A percentile compares a stretch with the other conserved stretches of the same genome.
Conservation (phyloP, 2,329 filamentous ascomycete species). For the Alternaria rosae region DNA sequence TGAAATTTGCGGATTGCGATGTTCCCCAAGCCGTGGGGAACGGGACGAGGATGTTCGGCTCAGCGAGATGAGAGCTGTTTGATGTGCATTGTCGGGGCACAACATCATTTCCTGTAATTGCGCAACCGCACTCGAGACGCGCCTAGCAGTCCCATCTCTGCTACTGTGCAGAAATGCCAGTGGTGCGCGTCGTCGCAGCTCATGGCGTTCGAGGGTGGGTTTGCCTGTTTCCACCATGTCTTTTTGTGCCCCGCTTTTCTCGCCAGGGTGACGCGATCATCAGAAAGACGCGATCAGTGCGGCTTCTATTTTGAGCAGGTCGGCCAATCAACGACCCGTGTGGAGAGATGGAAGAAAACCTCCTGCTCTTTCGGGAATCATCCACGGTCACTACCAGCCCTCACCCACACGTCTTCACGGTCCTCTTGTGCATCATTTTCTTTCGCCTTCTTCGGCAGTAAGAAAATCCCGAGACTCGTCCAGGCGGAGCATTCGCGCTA, state of each 20-base stretch:
- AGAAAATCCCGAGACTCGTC: not conserved
- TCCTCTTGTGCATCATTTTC: not conserved
- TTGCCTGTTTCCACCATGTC: constrained; percentile 26
- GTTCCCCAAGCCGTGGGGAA: constrained; percentile 35
- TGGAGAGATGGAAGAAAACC: constrained; percentile 11
- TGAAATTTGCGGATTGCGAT: constrained; percentile 9
- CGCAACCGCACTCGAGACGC: not conserved
- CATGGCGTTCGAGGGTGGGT: constrained; percentile 12
- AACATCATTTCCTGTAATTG: constrained; percentile 24
- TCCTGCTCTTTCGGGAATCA: constrained; percentile 23
- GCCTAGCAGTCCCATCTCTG: constrained; percentile 1
- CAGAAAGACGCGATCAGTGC: constrained; percentile 10
- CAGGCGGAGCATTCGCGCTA: not conserved
- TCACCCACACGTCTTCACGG: not conserved
- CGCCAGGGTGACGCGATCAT: constrained; percentile 28
- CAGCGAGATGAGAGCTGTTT: constrained; percentile 35
- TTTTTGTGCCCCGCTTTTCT: constrained; percentile 24
- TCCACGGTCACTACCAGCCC: constrained; percentile 11
- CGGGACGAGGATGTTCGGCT: constrained; percentile 9
- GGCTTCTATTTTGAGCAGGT: constrained; percentile 29
- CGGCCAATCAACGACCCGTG: constrained; percentile 17
- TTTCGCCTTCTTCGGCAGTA: not conserved
- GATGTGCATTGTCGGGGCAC: constrained; percentile 23
- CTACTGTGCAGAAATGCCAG: not conserved
- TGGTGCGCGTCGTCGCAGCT: constrained; percentile 12